A percentile compares a stretch with the other conserved stretches of the same genome.
These are phyloP conservation scores for Cystofilobasidium macerans DNA, from an alignment of 768 basidiomycete species.

Conservation along the genomic window DNA sequence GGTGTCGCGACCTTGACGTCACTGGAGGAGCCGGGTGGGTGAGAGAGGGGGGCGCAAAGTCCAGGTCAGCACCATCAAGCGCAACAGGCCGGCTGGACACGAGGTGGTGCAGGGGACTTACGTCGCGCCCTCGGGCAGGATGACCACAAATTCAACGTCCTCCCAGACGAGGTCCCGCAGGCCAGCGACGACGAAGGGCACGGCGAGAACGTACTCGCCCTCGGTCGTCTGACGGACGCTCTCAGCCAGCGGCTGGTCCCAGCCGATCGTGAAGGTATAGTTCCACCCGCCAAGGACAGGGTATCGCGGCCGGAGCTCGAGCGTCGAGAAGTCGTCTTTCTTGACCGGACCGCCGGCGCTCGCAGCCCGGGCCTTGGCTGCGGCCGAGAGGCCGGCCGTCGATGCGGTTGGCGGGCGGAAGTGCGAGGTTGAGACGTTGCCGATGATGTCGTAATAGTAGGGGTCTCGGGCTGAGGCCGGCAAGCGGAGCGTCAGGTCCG, in stretches of 20 bases:
- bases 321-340: slow-evolving; percentile 44
- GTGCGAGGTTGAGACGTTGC: slow-evolving; percentile 90
- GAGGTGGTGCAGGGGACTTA: slow-evolving; percentile 43
- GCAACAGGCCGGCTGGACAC: not conserved
- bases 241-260: slow-evolving; percentile 67
- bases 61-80: slow-evolving; percentile 3
- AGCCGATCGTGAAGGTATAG: slow-evolving; percentile 86
- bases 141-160: slow-evolving; percentile 62
- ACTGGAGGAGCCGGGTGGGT: slow-evolving; percentile 41
- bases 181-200: slow-evolving; percentile 68
- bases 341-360: slow-evolving; percentile 27
- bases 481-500: slow-evolving; percentile 63
- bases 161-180: slow-evolving; percentile 71
- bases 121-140: slow-evolving; percentile 92
- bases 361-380: slow-evolving; percentile 28
- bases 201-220: slow-evolving; percentile 56
- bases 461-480: slow-evolving; percentile 69
- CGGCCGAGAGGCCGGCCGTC: slow-evolving; percentile 5
- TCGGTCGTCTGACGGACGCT: slow-evolving; percentile 54
- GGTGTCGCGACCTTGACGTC: slow-evolving; percentile 66
- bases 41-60: not conserved
- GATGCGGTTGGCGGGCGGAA: slow-evolving; percentile 46
- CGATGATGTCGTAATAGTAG: slow-evolving; percentile 84
- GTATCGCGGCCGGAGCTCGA: slow-evolving; percentile 81
- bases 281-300: slow-evolving; percentile 96